Evolutionary conservation across 441 rosid genomes (phyloP), one percentile per base, ranked within the genome.

Genomic region (Metrosideros polymorpha): DNA sequence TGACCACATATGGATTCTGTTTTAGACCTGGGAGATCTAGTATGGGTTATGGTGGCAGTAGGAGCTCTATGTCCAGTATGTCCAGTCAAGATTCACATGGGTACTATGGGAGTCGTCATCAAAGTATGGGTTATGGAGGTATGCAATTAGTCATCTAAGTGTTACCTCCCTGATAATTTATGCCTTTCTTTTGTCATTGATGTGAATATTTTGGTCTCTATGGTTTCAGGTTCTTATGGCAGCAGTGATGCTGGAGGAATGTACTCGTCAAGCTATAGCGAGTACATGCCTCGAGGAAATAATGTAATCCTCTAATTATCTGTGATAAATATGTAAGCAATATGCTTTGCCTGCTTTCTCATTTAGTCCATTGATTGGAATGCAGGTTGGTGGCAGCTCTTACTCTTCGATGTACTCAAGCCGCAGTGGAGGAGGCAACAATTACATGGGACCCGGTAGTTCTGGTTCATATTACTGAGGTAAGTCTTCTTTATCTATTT

Each of bases 401-500:
- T 98, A 98, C 90, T 93, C 99, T 50, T 94, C 99, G 43, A 84
- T 94, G 88, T 96, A 98, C 89, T 90, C 98, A 13, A 90, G 95
- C 90, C 99, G 98, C 89, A 94, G 98, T 63, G 89, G 92, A 92
- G 95, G 97, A 42, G 93, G 99, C 86, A 91, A 95, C 92, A 90
- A 92, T 89, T 96, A 96, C 93, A 92, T 95, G 94, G 95, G 96
- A 82, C 87, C 94, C 47, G 90, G 97, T 91, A 95, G 98, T 90
- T 95, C 97, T 76, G 97, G 99, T 54, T 94, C 98, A 83, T 98
- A 96, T 88, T 96, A 98, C 85, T 98, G 90, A 94, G 90, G 94
- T 93, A 91, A 90, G 95, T 90, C 82, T 76, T 84, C 84, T 82
- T 86, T 52, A 53, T 42, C 29, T 61, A 53, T 87, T 71, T 45